phyloP scores from a whole-genome alignment of 2,329 filamentous ascomycete species.

The Talaromyces pinophilus region DNA sequence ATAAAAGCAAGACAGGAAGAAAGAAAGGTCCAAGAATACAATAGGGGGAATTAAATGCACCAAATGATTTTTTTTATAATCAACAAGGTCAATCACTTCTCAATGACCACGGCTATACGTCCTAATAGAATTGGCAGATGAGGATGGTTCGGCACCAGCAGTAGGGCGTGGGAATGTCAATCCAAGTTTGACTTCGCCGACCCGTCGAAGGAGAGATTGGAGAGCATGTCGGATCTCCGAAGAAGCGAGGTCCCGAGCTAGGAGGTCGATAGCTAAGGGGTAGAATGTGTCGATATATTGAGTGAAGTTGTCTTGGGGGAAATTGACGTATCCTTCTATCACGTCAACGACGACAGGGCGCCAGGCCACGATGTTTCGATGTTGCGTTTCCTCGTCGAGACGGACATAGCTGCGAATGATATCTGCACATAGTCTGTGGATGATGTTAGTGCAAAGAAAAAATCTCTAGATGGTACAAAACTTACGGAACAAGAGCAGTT shows the following conservation, averaged over 20 bases:
- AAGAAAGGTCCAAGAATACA: constrained; percentile 23
- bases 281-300: constrained; percentile 82
- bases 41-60: constrained; percentile 23
- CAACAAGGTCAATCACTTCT: constrained; percentile 11
- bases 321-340: constrained; percentile 84
- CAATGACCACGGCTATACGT: constrained; percentile 34
- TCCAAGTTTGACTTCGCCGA: constrained; percentile 72
- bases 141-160: constrained; percentile 17
- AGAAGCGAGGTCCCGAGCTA: constrained; percentile 75
- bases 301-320: constrained; percentile 76
- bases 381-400: constrained; percentile 93
- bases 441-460: constrained; percentile 27
- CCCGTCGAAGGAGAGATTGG: constrained; percentile 72
- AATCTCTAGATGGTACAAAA: neutral
- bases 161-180: constrained; percentile 37
- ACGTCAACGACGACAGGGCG: constrained; percentile 96
- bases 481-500: constrained; percentile 78
- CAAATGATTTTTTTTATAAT: constrained; percentile 20
- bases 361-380: constrained; percentile 96
- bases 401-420: constrained; percentile 83
- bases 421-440: constrained; percentile 74
- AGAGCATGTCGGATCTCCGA: constrained; percentile 74
- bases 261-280: constrained; percentile 76
- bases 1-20: constrained; percentile 21
- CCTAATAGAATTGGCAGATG: constrained; percentile 28